Evolutionary conservation across 768 basidiomycete genomes (phyloP).

Genomic region (Xerocomellus chrysenteron): DNA sequence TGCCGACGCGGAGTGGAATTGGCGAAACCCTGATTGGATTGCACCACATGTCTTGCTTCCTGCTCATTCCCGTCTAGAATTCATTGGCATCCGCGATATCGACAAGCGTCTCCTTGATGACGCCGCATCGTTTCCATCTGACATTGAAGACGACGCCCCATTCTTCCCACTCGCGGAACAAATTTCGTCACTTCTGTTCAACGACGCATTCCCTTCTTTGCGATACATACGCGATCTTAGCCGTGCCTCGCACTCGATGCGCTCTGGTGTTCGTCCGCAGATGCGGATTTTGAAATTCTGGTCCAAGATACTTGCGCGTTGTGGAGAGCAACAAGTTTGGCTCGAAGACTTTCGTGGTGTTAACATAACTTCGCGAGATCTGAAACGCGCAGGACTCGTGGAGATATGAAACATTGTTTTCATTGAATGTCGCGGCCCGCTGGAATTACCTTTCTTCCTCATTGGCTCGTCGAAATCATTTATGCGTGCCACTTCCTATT

Average conservation of each 20-base stretch:
- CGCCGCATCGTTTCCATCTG: conserved; percentile 30
- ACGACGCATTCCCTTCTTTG: conserved; percentile 61
- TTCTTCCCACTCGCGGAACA: conserved; percentile 70
- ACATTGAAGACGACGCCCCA: conserved; percentile 42
- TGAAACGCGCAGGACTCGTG: conserved; percentile 36
- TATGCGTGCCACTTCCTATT: conserved; percentile 22
- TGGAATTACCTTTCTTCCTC: background rate
- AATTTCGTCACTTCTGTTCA: conserved; percentile 54
- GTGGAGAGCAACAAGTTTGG: conserved; percentile 55
- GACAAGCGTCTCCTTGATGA: conserved; percentile 59
- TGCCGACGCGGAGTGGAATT: conserved; percentile 81
- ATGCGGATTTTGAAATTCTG: conserved; percentile 46
- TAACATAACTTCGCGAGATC: conserved; percentile 50
- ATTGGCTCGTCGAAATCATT: conserved; percentile 3
- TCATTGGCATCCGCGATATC: conserved; percentile 74
- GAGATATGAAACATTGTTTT: conserved; percentile 6
- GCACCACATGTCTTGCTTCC: conserved; percentile 73
- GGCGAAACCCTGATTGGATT: conserved; percentile 78
- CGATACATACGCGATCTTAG: conserved; percentile 66
- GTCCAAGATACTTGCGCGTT: conserved; percentile 48
- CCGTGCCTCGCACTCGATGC: conserved; percentile 53
- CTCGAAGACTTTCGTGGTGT: conserved; percentile 64
- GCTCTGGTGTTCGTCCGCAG: conserved; percentile 35
- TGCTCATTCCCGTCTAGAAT: conserved; percentile 55
- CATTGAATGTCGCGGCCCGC: background rate